Evolutionary conservation across 306 rosid genomes (phyloP).

Genomic region (Rosa persica): DNA sequence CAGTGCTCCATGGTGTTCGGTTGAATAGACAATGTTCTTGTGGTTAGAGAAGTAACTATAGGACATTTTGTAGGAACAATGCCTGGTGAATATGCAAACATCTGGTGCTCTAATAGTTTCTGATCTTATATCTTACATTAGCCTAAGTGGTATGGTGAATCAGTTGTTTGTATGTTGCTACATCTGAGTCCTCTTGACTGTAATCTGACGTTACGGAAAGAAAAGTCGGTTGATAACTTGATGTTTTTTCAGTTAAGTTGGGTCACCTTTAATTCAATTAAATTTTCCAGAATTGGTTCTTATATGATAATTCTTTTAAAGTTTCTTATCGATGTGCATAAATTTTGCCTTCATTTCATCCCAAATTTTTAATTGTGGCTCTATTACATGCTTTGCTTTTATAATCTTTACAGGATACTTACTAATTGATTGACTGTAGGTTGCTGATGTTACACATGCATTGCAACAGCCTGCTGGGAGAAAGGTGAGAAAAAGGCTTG

Average conservation of each 20-base stretch:
- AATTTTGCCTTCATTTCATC: neutral
- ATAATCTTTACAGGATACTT: constrained; percentile 25
- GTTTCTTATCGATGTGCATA: neutral
- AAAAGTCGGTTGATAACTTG: neutral
- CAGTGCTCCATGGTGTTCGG: neutral
- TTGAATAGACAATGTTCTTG: neutral
- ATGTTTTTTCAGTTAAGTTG: neutral
- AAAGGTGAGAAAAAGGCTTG: constrained; percentile 52
- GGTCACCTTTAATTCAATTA: neutral
- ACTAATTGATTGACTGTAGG: constrained; percentile 45
- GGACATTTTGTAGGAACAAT: neutral
- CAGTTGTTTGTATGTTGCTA: neutral
- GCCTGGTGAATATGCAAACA: neutral
- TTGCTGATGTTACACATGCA: constrained; percentile 89
- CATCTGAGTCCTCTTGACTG: neutral
- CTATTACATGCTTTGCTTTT: constrained; percentile 7
- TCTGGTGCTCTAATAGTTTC: neutral
- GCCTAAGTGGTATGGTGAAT: neutral
- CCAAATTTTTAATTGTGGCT: constrained; percentile 5
- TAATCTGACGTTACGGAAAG: neutral
- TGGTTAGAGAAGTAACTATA: neutral
- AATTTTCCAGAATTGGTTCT: neutral
- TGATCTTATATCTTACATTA: neutral
- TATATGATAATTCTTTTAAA: neutral
- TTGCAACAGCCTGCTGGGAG: constrained; percentile 97